Evolutionary conservation across 2,329 filamentous ascomycete genomes (phyloP).

Genomic region (Paecilomyces variotii): DNA sequence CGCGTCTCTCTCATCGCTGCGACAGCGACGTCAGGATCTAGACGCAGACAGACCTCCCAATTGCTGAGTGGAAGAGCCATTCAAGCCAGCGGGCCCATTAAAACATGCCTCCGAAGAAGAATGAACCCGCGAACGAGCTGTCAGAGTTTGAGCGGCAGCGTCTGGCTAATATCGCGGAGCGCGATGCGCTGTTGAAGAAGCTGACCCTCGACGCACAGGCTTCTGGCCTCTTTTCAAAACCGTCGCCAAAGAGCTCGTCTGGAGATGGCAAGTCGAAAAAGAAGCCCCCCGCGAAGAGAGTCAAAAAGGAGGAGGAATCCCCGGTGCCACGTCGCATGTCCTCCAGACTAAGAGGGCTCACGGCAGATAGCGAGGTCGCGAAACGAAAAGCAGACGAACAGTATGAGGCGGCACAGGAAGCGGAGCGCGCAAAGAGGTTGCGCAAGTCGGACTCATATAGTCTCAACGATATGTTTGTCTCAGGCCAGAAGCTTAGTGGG

Average conservation of each 20-base stretch:
- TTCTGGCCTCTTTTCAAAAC: constrained; percentile 56
- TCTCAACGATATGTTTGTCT: constrained; percentile 69
- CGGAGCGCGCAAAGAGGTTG: constrained; percentile 53
- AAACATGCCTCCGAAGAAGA: constrained; percentile 39
- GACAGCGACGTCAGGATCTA: background rate
- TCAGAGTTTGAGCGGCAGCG: constrained; percentile 83
- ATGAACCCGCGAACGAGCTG: constrained; percentile 45
- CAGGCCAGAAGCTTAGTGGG: constrained; percentile 64
- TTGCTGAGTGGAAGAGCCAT: background rate
- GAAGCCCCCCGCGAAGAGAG: constrained; percentile 41
- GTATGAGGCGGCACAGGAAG: constrained; percentile 48
- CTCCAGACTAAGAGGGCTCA: constrained; percentile 53
- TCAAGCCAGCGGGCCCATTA: background rate
- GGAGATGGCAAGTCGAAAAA: constrained; percentile 44
- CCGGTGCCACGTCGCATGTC: constrained; percentile 51
- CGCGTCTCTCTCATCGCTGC: constrained; percentile 4
- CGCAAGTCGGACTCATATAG: constrained; percentile 61
- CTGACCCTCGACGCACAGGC: constrained; percentile 60
- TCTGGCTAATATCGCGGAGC: constrained; percentile 77
- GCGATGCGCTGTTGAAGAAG: constrained; percentile 73
- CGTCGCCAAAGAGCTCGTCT: constrained; percentile 41
- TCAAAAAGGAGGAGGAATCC: constrained; percentile 56
- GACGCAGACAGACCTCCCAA: background rate
- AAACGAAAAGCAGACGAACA: constrained; percentile 63
- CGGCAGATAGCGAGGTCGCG: constrained; percentile 58